Evolutionary conservation across 73 alveolate genomes (phyloP).

Genomic region (Tetrahymena thermophila): DNA sequence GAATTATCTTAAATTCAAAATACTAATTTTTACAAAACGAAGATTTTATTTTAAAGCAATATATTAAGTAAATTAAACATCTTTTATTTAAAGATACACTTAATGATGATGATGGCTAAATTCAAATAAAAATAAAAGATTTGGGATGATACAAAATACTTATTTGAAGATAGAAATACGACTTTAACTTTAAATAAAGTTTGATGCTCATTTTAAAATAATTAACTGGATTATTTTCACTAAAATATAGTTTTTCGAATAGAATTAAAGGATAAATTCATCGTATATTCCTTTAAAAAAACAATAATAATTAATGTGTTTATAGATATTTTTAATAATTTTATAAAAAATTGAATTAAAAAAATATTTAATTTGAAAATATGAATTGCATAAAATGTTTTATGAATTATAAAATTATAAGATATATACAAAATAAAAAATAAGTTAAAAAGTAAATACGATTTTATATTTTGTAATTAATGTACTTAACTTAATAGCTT

Average conservation of each 20-base stretch:
- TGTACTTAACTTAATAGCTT: background rate
- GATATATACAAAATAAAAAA: background rate
- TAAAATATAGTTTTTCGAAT: no score
- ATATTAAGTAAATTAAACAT: background rate
- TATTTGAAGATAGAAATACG: background rate
- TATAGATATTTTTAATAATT: no score
- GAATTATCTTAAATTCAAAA: no score
- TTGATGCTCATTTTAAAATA: no score
- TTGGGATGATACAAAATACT: background rate
- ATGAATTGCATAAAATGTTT: no score
- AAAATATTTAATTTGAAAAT: no score
- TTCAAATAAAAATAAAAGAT: background rate
- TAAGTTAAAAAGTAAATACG: background rate
- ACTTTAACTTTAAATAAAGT: no score
- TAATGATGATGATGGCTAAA: background rate
- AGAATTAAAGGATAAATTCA: background rate
- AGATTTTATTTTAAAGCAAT: no score
- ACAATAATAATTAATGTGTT: no score
- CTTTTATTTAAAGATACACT: background rate
- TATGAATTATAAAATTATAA: background rate
- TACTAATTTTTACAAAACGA: no score
- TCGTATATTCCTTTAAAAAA: no score
- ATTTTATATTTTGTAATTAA: no score
- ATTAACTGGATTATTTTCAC: background rate
- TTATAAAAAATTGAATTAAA: background rate